A percentile compares a stretch with the other conserved stretches of the same genome.
phyloP scores from a whole-genome alignment of 169 alveolate species.

The Plasmodium gallinaceum region DNA sequence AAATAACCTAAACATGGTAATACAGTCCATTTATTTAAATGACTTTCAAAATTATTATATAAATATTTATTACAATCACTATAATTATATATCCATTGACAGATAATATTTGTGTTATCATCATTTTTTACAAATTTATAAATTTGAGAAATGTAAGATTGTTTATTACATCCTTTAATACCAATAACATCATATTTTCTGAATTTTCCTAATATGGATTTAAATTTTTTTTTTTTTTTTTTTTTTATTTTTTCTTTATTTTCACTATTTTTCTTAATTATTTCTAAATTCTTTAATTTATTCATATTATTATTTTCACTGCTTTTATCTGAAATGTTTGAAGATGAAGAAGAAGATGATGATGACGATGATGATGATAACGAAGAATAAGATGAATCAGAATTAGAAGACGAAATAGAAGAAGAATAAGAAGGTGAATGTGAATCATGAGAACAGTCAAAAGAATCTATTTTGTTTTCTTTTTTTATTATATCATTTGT shows the following conservation, averaged over 20 bases:
- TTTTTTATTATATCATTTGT: too few species aligned
- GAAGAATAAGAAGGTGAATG: background rate
- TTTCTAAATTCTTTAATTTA: conserved; percentile 19
- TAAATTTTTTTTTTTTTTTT: conserved; percentile 20
- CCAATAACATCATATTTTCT: conserved; percentile 29
- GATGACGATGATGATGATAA: too few species aligned
- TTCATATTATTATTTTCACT: background rate
- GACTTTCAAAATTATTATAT: conserved; percentile 20
- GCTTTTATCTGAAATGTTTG: conserved; percentile 4
- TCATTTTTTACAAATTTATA: conserved; percentile 22
- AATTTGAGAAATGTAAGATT: conserved; percentile 12
- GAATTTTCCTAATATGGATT: conserved; percentile 8
- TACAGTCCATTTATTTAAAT: conserved; percentile 32
- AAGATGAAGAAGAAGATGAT: conserved; percentile 5
- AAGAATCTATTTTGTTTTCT: too few species aligned
- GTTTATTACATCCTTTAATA: conserved; percentile 12
- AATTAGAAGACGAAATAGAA: conserved; percentile 9
- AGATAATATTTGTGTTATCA: conserved; percentile 15
- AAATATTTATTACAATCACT: conserved; percentile 51
- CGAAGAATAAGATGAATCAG: background rate
- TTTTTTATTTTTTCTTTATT: conserved; percentile 24
- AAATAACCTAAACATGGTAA: conserved; percentile 44
- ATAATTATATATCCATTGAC: conserved; percentile 32
- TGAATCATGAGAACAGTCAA: background rate
- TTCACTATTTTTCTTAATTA: conserved; percentile 22